Evolutionary conservation across 1,284 basidiomycete species (phyloP).

Genomic region (Pseudozyma sp.): DNA sequence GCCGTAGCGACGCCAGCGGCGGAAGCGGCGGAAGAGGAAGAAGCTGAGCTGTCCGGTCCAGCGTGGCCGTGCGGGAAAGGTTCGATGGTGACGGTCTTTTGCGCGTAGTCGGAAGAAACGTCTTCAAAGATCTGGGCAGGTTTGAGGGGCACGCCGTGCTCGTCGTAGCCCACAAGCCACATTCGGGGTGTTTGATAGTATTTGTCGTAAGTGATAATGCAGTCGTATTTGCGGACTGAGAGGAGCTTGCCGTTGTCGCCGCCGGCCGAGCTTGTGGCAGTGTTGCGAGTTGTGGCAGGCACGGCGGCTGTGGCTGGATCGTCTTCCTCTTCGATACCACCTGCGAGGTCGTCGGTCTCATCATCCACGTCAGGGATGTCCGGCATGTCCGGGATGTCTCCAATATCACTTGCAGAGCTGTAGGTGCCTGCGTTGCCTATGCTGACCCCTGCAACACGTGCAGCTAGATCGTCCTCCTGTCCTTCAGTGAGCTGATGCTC

Average conservation of each 20-base stretch:
- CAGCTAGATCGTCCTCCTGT: slow-evolving; percentile 61
- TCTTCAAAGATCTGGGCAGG: slow-evolving; percentile 96
- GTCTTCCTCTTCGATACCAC: slow-evolving; percentile 60
- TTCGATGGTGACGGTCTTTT: slow-evolving; percentile 99
- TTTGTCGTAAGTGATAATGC: slow-evolving; percentile 99
- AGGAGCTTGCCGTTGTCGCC: slow-evolving; percentile 77
- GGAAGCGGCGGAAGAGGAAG: slow-evolving; percentile 4
- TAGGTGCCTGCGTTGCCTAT: slow-evolving; percentile 15
- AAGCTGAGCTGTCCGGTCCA: slow-evolving; percentile 38
- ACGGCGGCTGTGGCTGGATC: slow-evolving; percentile 64
- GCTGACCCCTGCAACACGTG: slow-evolving; percentile 49
- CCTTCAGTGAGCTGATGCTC: slow-evolving; percentile 53
- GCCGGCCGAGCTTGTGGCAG: slow-evolving; percentile 70
- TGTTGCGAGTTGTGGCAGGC: slow-evolving; percentile 1
- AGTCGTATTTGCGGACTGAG: slow-evolving; percentile 97
- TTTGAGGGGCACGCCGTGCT: slow-evolving; percentile 63
- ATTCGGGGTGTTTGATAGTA: slow-evolving; percentile 66
- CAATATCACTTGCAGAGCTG: slow-evolving; percentile 20
- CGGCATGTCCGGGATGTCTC: slow-evolving; percentile 53
- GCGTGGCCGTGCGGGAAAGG: slow-evolving; percentile 92
- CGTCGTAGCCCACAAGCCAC: slow-evolving; percentile 68
- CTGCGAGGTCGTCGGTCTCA: slow-evolving; percentile 56
- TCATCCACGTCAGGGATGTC: slow-evolving; percentile 65
- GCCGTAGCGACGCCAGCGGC: slow-evolving; percentile 49
- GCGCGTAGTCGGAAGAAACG: slow-evolving; percentile 94